These are phyloP conservation scores for Diaporthe batatas DNA, from an alignment of 2,329 filamentous ascomycete species.

Conservation along the genomic window DNA sequence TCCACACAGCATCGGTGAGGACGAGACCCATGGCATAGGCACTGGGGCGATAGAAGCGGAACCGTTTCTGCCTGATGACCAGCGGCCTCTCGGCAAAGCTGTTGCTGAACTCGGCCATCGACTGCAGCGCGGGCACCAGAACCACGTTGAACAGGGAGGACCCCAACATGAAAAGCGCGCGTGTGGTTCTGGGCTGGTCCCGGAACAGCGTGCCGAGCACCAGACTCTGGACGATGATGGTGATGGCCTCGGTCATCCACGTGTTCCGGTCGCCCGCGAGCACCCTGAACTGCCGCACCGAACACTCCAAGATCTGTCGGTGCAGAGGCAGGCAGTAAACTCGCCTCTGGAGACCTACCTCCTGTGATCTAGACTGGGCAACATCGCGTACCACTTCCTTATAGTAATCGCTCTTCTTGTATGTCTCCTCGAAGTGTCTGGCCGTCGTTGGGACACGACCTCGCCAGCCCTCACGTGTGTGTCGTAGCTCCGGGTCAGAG, in stretches of 20 bases:
- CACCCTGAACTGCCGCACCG: conserved; percentile 57
- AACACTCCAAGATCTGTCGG: conserved; percentile 54
- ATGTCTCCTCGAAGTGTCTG: conserved; percentile 64
- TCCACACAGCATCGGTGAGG: conserved; percentile 52
- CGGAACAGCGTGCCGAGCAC: conserved; percentile 44
- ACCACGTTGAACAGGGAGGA: conserved; percentile 60
- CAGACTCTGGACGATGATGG: conserved; percentile 43
- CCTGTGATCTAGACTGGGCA: conserved; percentile 33
- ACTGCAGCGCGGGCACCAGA: conserved; percentile 61
- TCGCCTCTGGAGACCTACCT: too few species aligned
- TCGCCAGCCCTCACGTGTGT: conserved; percentile 52
- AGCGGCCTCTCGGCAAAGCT: background rate
- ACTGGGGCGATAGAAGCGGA: conserved; percentile 49
- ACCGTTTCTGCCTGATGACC: conserved; percentile 52
- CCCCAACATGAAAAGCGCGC: conserved; percentile 45
- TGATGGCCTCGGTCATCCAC: conserved; percentile 33
- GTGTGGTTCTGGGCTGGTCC: conserved; percentile 41
- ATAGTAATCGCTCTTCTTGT: conserved; percentile 46
- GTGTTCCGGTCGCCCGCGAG: conserved; percentile 33
- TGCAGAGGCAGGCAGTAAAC: too few species aligned
- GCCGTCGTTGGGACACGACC: conserved; percentile 65
- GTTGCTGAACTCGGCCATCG: conserved; percentile 62
- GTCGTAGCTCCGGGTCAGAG: conserved; percentile 58
- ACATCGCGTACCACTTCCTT: conserved; percentile 2
- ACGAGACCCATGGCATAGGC: conserved; percentile 42